Conservation (phyloP, 2,329 filamentous ascomycete species). For the Claviceps paspali region DNA sequence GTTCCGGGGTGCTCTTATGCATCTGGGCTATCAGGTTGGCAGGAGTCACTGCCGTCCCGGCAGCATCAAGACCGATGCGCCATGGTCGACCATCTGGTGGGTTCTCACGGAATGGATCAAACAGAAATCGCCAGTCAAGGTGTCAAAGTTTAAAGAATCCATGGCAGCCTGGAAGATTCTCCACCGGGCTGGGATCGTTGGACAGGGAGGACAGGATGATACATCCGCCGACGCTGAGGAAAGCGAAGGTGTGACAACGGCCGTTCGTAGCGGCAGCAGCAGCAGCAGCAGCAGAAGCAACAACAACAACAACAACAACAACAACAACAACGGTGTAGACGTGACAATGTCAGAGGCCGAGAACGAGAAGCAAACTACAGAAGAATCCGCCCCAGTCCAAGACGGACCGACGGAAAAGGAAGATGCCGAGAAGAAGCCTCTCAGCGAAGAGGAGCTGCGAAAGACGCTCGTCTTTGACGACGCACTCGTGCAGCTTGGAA, state of each 20-base stretch:
- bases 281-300: no score
- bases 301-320: no score
- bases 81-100: constrained; percentile 82
- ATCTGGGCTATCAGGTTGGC: constrained; percentile 68
- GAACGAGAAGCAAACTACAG: constrained; percentile 4
- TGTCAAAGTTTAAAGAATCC: constrained; percentile 51
- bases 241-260: not conserved
- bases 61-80: constrained; percentile 85
- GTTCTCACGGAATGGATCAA: constrained; percentile 84
- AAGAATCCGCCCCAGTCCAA: constrained; percentile 2
- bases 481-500: constrained; percentile 57
- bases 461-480: constrained; percentile 63
- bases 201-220: constrained; percentile 12
- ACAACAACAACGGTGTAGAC: not conserved
- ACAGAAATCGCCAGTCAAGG: constrained; percentile 65
- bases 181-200: constrained; percentile 21
- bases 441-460: constrained; percentile 27
- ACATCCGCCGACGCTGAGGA: constrained; percentile 3
- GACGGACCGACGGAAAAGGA: constrained; percentile 11
- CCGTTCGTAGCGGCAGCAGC: not conserved
- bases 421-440: constrained; percentile 8
- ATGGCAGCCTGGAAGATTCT: constrained; percentile 60
- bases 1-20: constrained; percentile 64
- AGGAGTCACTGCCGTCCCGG: constrained; percentile 82
- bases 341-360: constrained; percentile 27